Evolutionary conservation across 2,329 filamentous ascomycete genomes (phyloP), one percentile per base, ranked within the genome.

Genomic region (Apiospora phragmitis): DNA sequence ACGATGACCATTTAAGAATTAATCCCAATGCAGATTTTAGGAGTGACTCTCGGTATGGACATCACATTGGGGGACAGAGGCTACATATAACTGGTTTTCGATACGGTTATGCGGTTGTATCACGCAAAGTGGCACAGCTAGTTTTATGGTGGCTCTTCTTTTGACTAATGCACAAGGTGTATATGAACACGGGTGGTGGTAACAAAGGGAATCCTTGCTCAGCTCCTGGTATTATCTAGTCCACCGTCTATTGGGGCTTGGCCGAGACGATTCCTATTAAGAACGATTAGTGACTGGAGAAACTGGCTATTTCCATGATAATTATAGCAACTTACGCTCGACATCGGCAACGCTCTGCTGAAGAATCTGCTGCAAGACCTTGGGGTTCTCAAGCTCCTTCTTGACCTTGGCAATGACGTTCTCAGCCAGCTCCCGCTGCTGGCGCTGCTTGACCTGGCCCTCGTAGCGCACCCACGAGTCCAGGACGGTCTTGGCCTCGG

Each of bases 401-500:
- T 93, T 92, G 82, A 98, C 96, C 91, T 98, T 99, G 88, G 93
- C 91, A 80, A 99, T 98, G 84, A 99, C 88, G 83, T 87, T 90
- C 82, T 97, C 91, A 75, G 96, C 94, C 76, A 99, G 91, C 89
- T 99, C 96, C 85, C 89, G 92, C 90, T 99, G 96, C 89, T 99
- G 94, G 83, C 96, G 93, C 88, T 95, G 93, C 93, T 98, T 99
- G 81, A 99, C 95, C 89, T 98, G 96, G 79, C 93, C 88, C 88
- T 99, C 96, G 85, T 99, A 99, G 83, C 96, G 93, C 75, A 98
- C 95, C 97, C 96, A 99, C 71, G 94, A 98, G 84, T 99, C 96
- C 75, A 99, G 91, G 72, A 98, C 96, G 73, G 89, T 80, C 92
- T 98, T 99, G 81, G 95, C 95, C 89, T 99, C 96, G 75, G 90